Percentiles rank a stretch among this genome's conserved stretches.
phyloP scores from a whole-genome alignment of 495 filamentous ascomycete genomes.

The Neurospora pannonica region DNA sequence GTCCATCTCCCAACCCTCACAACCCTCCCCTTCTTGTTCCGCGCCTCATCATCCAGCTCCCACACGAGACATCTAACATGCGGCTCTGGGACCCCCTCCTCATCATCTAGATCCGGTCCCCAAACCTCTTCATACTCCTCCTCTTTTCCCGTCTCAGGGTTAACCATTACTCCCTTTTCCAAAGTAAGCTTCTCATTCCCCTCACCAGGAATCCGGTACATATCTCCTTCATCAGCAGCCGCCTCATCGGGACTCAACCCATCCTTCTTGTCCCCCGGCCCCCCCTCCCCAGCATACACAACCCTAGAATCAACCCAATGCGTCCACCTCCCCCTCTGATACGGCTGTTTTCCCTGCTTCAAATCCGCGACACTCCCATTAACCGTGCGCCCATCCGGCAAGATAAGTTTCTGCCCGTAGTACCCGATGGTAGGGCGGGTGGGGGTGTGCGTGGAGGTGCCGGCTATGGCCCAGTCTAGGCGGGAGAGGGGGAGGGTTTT shows the following conservation, averaged over 20 bases:
- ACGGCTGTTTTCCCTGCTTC: neutral
- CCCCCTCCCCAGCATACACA: too few species aligned
- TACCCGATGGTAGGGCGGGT: neutral
- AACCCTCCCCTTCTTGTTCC: constrained; percentile 12
- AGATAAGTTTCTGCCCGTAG: neutral
- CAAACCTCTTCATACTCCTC: constrained; percentile 48
- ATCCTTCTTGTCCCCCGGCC: too few species aligned
- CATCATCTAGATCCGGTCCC: constrained; percentile 40
- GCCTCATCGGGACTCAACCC: constrained; percentile 11
- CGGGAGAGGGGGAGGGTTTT: neutral
- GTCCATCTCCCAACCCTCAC: constrained; percentile 38
- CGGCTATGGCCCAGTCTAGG: constrained; percentile 48
- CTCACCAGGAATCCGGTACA: constrained; percentile 20
- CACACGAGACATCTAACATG: constrained; percentile 33
- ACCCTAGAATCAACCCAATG: constrained; percentile 46
- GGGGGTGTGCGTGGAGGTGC: constrained; percentile 25
- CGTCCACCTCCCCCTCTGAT: constrained; percentile 24
- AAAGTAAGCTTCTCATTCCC: constrained; percentile 30
- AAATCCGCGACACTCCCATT: neutral
- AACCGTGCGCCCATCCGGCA: neutral
- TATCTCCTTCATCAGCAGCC: constrained; percentile 42
- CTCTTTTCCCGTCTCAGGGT: constrained; percentile 31
- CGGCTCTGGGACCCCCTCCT: constrained; percentile 24
- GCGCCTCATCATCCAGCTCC: constrained; percentile 28
- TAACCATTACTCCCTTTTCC: constrained; percentile 41